Evolutionary conservation across 176 grass and related monocot genomes (phyloP).

Genomic region (Paspalum notatum): DNA sequence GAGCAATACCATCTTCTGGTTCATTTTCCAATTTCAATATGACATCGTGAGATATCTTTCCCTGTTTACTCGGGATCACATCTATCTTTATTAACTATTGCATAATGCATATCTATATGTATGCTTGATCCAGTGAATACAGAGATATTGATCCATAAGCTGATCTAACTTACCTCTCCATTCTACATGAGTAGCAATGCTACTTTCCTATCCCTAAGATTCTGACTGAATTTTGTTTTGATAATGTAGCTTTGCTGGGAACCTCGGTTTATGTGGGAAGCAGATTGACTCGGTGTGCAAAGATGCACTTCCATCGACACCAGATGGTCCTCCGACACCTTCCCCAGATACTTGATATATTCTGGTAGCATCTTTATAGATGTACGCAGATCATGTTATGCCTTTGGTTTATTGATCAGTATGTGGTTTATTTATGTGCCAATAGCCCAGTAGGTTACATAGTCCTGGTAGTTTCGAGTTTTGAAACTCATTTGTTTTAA

Average conservation of each 20-base stretch:
- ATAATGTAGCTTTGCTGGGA: slow-evolving; percentile 61
- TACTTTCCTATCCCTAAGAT: slow-evolving; percentile 3
- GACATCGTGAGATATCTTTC: slow-evolving; percentile 71
- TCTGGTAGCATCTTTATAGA: too few relatives aligned
- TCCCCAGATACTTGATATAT: too few relatives aligned
- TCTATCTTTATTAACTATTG: not conserved
- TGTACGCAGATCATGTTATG: too few relatives aligned
- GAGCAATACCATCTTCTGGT: slow-evolving; percentile 71
- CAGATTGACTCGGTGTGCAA: too few relatives aligned
- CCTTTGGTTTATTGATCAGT: too few relatives aligned
- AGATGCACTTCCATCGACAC: too few relatives aligned
- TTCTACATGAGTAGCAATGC: not conserved
- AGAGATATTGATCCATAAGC: not conserved
- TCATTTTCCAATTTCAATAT: slow-evolving; percentile 69
- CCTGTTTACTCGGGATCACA: not conserved
- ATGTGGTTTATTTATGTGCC: too few relatives aligned
- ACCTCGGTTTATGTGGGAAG: slow-evolving; percentile 55
- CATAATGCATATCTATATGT: not conserved
- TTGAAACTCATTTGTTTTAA: too few relatives aligned
- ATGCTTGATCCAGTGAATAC: not conserved
- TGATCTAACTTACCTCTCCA: not conserved
- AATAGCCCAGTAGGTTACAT: too few relatives aligned
- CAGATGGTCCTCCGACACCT: too few relatives aligned
- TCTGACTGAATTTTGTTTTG: slow-evolving; percentile 26
- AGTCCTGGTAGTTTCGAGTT: too few relatives aligned